Evolutionary conservation across 257 asterid genomes (phyloP).

Genomic region (Mentha longifolia): DNA sequence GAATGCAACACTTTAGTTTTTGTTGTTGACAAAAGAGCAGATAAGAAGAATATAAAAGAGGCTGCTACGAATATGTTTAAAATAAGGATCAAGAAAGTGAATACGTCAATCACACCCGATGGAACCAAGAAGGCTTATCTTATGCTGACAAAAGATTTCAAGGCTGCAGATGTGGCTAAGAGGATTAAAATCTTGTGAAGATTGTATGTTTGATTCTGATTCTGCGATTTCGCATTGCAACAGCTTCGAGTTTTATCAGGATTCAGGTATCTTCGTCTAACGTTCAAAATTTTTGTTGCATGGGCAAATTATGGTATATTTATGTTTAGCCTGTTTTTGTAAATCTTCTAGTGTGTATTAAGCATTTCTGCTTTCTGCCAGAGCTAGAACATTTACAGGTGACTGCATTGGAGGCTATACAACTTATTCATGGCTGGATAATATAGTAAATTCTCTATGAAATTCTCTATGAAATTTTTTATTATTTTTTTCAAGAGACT

Average conservation of each 20-base stretch:
- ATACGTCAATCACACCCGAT: constrained; percentile 59
- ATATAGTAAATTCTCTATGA: too few relatives aligned
- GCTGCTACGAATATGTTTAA: constrained; percentile 51
- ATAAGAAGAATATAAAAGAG: constrained; percentile 65
- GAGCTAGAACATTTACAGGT: neutral
- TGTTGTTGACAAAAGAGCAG: constrained; percentile 63
- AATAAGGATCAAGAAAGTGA: constrained; percentile 57
- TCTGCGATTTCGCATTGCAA: neutral
- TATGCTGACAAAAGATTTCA: constrained; percentile 46
- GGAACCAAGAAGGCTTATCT: constrained; percentile 75
- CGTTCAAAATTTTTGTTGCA: too few relatives aligned
- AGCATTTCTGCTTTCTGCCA: neutral
- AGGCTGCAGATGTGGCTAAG: constrained; percentile 70
- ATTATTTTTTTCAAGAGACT: too few relatives aligned
- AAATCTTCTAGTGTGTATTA: neutral
- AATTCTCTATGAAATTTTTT: too few relatives aligned
- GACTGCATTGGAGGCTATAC: neutral
- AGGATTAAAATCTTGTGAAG: constrained; percentile 52
- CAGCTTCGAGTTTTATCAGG: neutral
- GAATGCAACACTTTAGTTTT: constrained; percentile 67
- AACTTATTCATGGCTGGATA: neutral
- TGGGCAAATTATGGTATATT: neutral
- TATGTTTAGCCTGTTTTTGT: neutral
- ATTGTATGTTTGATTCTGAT: neutral
- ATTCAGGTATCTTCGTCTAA: neutral